Percentiles rank a stretch among this genome's conserved stretches.
These are phyloP conservation scores for Agaricus blazei DNA, from an alignment of 768 basidiomycete species.

Conservation along the genomic window DNA sequence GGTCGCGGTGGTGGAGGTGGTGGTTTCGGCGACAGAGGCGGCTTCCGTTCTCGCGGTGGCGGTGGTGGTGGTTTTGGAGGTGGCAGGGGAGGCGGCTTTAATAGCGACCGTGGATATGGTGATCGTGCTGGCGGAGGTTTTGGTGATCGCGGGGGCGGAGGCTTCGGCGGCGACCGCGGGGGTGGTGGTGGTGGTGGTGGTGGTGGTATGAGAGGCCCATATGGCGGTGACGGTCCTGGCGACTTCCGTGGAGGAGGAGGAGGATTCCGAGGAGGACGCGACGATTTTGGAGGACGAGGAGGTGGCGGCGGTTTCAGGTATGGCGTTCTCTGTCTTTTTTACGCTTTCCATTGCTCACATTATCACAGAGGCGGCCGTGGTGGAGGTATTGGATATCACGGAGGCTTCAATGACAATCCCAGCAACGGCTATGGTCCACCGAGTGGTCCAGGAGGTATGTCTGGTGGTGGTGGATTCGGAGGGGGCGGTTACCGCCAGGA, in stretches of 20 bases:
- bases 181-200: slow-evolving; percentile 37
- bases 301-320: slow-evolving; percentile 51
- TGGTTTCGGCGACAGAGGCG: slow-evolving; percentile 31
- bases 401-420: slow-evolving; percentile 49
- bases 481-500: slow-evolving; percentile 64
- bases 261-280: slow-evolving; percentile 34
- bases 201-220: slow-evolving; percentile 39
- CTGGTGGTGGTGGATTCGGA: slow-evolving; percentile 30
- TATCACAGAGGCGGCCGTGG: slow-evolving; percentile 54
- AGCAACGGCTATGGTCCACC: slow-evolving; percentile 48
- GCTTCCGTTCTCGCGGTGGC: slow-evolving; percentile 28
- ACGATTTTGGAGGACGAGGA: slow-evolving; percentile 32
- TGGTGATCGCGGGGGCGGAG: slow-evolving; percentile 36
- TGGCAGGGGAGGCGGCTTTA: slow-evolving; percentile 31
- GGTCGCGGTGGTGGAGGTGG: slow-evolving; percentile 24
- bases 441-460: slow-evolving; percentile 33
- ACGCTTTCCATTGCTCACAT: slow-evolving; percentile 9
- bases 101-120: slow-evolving; percentile 31
- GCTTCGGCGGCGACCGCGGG: slow-evolving; percentile 36
- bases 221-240: slow-evolving; percentile 32
- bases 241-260: slow-evolving; percentile 21
- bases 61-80: slow-evolving; percentile 34
- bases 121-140: slow-evolving; percentile 34
- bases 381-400: slow-evolving; percentile 69
- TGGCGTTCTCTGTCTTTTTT: background rate